These are phyloP conservation scores for Trichoderma atroviride DNA, from an alignment of 2,329 filamentous ascomycete species.

Conservation along the genomic window DNA sequence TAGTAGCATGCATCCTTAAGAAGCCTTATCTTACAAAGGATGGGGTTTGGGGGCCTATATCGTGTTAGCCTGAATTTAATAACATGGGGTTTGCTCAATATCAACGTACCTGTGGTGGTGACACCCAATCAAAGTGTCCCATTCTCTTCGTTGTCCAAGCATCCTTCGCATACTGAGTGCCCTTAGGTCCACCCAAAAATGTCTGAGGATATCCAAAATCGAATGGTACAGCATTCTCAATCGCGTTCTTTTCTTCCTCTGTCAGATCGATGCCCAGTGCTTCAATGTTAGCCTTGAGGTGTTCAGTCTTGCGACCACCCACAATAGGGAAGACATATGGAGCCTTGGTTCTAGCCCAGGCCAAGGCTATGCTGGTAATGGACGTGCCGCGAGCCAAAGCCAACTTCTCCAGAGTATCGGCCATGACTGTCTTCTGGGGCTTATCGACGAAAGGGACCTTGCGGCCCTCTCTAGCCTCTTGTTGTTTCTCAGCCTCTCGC, in stretches of 20 bases:
- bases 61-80: neutral
- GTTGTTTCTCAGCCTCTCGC: constrained; percentile 11
- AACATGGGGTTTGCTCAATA: too few species aligned
- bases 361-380: constrained; percentile 49
- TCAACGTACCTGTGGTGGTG: constrained; percentile 15
- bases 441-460: constrained; percentile 23
- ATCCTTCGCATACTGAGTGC: neutral
- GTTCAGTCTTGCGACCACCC: constrained; percentile 61
- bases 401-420: constrained; percentile 26
- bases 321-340: constrained; percentile 64
- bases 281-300: constrained; percentile 63
- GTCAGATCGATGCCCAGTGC: constrained; percentile 57
- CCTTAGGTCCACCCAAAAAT: constrained; percentile 14
- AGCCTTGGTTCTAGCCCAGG: constrained; percentile 63
- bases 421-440: constrained; percentile 30
- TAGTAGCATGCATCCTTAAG: neutral
- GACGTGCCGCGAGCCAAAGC: constrained; percentile 21
- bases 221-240: constrained; percentile 57
- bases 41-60: constrained; percentile 15
- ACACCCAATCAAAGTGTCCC: constrained; percentile 24
- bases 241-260: constrained; percentile 55
- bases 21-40: neutral
- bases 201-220: constrained; percentile 51
- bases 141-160: constrained; percentile 17
- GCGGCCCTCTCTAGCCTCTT: neutral